A percentile compares a stretch with the other conserved stretches of the same genome.
These are phyloP conservation scores for Didymella pomorum DNA, from an alignment of 2,329 filamentous ascomycete genomes.

Conservation along the genomic window DNA sequence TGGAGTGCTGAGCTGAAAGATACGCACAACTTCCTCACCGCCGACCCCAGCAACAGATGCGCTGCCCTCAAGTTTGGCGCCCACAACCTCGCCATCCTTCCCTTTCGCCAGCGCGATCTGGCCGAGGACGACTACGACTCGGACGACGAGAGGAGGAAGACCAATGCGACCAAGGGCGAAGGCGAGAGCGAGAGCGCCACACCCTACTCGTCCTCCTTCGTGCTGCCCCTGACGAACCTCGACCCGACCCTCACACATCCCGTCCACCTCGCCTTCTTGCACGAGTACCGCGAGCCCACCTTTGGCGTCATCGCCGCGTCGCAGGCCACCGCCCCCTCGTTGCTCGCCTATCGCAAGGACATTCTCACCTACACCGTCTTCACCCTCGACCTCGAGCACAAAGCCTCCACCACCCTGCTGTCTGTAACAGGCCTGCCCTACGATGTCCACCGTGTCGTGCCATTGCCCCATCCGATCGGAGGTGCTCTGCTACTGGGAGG, in stretches of 20 bases:
- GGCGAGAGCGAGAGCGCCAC: conserved; percentile 58
- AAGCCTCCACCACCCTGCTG: conserved; percentile 89
- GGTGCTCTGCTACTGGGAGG: conserved; percentile 85
- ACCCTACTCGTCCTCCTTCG: conserved; percentile 90
- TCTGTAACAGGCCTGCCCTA: conserved; percentile 86
- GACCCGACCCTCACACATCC: conserved; percentile 88
- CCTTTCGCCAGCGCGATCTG: conserved; percentile 86
- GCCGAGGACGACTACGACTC: conserved; percentile 92
- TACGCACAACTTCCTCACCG: conserved; percentile 81
- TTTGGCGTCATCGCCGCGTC: conserved; percentile 92
- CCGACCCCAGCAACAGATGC: conserved; percentile 91
- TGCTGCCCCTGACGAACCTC: conserved; percentile 86
- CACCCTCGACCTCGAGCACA: conserved; percentile 91
- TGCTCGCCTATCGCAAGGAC: conserved; percentile 80
- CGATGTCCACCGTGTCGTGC: conserved; percentile 82
- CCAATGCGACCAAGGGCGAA: conserved; percentile 33
- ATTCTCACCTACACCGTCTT: conserved; percentile 92
- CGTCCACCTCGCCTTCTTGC: conserved; percentile 88
- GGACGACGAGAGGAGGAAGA: conserved; percentile 66
- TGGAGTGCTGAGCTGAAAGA: conserved; percentile 80
- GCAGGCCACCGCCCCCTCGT: conserved; percentile 73
- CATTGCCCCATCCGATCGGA: conserved; percentile 85
- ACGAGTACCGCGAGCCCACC: conserved; percentile 97
- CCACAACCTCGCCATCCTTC: conserved; percentile 89
- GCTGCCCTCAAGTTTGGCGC: conserved; percentile 92